Conservation (phyloP, 345 rosid genomes). For the Passiflora organensis region DNA sequence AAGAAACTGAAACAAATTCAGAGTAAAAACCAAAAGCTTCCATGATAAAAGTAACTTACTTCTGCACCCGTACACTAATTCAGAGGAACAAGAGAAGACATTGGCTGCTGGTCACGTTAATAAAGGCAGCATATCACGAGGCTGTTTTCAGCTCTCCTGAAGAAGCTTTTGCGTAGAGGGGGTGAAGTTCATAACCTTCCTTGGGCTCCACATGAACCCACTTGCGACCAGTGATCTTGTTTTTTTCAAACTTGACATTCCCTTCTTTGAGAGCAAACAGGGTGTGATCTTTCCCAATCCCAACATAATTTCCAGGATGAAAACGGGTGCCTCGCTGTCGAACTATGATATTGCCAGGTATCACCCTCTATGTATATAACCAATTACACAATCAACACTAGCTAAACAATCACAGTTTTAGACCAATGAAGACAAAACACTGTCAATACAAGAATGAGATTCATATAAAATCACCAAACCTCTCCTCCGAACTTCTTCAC, state of each 20-base stretch:
- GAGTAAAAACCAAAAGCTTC: too few species aligned
- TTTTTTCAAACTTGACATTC: constrained; percentile 59
- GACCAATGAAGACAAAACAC: too few species aligned
- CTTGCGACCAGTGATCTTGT: constrained; percentile 63
- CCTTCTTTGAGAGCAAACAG: constrained; percentile 70
- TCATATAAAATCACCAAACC: constrained; percentile 26
- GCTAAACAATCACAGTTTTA: too few species aligned
- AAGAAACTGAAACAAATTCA: neutral
- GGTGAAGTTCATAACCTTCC: constrained; percentile 75
- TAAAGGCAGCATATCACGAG: constrained; percentile 3
- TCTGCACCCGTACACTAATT: too few species aligned
- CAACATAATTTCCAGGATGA: constrained; percentile 84
- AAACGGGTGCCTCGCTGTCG: constrained; percentile 76
- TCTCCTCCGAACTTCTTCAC: constrained; percentile 94
- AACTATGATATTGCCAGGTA: constrained; percentile 82
- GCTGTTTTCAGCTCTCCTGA: constrained; percentile 7
- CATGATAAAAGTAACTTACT: neutral
- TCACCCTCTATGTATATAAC: constrained; percentile 44
- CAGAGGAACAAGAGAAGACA: too few species aligned
- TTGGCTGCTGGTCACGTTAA: neutral
- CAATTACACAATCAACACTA: neutral
- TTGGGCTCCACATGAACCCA: constrained; percentile 73
- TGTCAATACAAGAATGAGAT: neutral
- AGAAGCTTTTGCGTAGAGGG: constrained; percentile 35
- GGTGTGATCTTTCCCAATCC: constrained; percentile 72